Conservation (phyloP, 2,329 filamentous ascomycete species). For the Penicillium carneum region DNA sequence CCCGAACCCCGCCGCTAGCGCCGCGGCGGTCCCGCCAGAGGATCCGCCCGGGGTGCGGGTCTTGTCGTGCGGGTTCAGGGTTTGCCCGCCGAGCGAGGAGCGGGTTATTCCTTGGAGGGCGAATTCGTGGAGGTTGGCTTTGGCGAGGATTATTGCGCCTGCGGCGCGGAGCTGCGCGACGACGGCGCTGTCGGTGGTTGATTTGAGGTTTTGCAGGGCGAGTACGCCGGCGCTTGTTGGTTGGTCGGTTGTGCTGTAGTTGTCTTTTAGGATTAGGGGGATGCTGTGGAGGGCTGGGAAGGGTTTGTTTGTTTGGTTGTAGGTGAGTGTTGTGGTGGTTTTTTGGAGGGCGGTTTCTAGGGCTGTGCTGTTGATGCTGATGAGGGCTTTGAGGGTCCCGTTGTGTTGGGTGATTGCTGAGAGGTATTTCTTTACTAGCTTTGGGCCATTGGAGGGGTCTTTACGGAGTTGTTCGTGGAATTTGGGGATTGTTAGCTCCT, state of each 20-base stretch:
- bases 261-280: conserved; percentile 70
- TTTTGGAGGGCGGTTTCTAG: conserved; percentile 59
- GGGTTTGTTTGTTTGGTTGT: conserved; percentile 7
- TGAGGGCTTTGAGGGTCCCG: conserved; percentile 64
- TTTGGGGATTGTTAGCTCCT: conserved; percentile 65
- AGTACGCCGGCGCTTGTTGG: conserved; percentile 65
- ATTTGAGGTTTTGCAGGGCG: conserved; percentile 57
- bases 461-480: conserved; percentile 65
- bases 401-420: conserved; percentile 66
- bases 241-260: conserved; percentile 64
- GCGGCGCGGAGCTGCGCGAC: conserved; percentile 59
- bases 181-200: conserved; percentile 57
- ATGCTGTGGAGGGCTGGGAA: conserved; percentile 62
- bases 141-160: conserved; percentile 66
- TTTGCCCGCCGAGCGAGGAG: conserved; percentile 70
- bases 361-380: conserved; percentile 60
- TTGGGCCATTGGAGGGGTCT: conserved; percentile 61
- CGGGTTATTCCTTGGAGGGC: conserved; percentile 69
- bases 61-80: conserved; percentile 70
- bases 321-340: conserved; percentile 46
- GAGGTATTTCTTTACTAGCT: conserved; percentile 63
- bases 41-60: conserved; percentile 71
- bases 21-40: conserved; percentile 68
- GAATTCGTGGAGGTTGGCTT: conserved; percentile 69
- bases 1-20: conserved; percentile 65